Base-by-base conservation (phyloP, 257 asterid genomes). In the Echium plantagineum region DNA sequence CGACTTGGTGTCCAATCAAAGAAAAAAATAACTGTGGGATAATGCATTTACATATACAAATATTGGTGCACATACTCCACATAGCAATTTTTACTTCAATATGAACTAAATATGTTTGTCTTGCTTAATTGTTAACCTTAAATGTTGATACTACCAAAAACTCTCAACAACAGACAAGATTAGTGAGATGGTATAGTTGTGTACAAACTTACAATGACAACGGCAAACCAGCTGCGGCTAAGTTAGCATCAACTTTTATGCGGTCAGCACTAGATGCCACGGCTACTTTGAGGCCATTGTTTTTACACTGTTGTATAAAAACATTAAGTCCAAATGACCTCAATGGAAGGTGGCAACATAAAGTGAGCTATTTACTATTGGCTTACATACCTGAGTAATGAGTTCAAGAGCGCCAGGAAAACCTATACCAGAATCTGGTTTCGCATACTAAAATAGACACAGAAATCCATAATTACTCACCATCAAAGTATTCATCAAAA, bases 221-320 rank as follows among this genome's bases (percentile, higher is more conserved):
- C 62, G 87, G 86, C 76, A 93, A 81, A 77, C 94, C 98, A 66
- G 97, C 97, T 65, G 98, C 98, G 42, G 85, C 85, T 72, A 93
- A 85, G 74, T 93, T 93, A 66, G 98, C 98, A 62, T 93, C 84
- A 59, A 93, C 98, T 80, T 93, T 93, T 72, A 93, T 80, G 52
- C 89, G 94, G 59, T 93, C 98, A 74, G 98, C 97, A 83, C 97
- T 93, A 63, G 98, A 93, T 68, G 98, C 98, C 79, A 93, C 98
- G 59, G 98, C 98, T 70, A 93, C 96, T 84, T 84, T 93, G 76
- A 89, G 97, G 65, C 98, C 95, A 62, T 72, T 81, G 75, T 79
- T 77, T 77, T 86, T 93, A 77, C 98, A 93, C 97, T 89, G 83
- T 66, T 31, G 53, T 49, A 72, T 57, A 63, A 68, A 57, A 71